phyloP scores from a whole-genome alignment of 106 monocot genomes.

The Dendrobium chrysotoxum region DNA sequence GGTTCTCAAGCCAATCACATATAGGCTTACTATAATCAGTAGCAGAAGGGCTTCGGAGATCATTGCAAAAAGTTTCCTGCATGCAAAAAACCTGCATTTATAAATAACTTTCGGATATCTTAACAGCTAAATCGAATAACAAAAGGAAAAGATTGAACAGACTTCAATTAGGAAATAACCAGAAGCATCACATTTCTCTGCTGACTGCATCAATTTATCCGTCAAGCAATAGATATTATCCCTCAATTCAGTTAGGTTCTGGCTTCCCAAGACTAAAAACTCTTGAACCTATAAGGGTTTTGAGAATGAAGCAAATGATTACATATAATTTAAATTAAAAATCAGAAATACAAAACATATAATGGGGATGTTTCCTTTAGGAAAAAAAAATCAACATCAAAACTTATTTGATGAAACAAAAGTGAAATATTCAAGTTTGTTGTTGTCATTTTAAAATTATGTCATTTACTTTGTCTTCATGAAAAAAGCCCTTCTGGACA shows the following conservation, averaged over 20 bases:
- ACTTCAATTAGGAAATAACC: conserved; percentile 96
- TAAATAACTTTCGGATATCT: neutral
- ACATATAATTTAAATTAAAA: neutral
- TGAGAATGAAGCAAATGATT: neutral
- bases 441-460: no score
- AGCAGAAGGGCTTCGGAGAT: conserved; percentile 53
- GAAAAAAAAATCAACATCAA: neutral
- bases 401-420: neutral
- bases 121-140: neutral
- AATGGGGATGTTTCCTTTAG: neutral
- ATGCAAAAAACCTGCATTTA: neutral
- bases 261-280: conserved; percentile 81
- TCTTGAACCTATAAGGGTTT: conserved; percentile 64
- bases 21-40: conserved; percentile 75
- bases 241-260: conserved; percentile 67
- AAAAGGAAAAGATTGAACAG: conserved; percentile 4
- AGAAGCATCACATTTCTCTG: conserved; percentile 59
- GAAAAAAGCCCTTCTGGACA: no score
- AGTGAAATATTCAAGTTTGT: neutral
- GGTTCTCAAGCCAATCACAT: conserved; percentile 74
- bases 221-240: conserved; percentile 83
- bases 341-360: neutral
- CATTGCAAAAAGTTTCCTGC: conserved; percentile 85
- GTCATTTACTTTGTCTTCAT: no score
- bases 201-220: conserved; percentile 67